A percentile compares a stretch with the other conserved stretches of the same genome.
These are phyloP conservation scores for Leccinum uliginosum DNA, from an alignment of 768 basidiomycete species.

Conservation along the genomic window DNA sequence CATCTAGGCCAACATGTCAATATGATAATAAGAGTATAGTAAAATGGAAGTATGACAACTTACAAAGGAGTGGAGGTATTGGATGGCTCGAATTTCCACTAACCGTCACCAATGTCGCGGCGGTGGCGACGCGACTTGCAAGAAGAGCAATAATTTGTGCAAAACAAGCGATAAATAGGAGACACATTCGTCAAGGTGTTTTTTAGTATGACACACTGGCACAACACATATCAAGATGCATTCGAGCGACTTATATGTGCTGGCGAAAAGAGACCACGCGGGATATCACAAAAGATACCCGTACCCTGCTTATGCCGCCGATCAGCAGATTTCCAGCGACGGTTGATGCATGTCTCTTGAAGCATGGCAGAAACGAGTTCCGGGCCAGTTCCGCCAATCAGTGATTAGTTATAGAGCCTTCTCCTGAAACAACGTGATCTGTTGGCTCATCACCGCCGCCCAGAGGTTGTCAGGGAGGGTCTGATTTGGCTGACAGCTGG, in stretches of 20 bases:
- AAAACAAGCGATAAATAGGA: not conserved
- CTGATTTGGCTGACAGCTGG: not conserved
- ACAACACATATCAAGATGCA: not conserved
- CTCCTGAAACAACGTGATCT: not conserved
- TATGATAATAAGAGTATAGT: not conserved
- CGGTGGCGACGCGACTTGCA: not conserved
- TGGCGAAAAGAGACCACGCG: not conserved
- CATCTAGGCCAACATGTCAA: conserved; percentile 31
- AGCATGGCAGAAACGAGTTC: not conserved
- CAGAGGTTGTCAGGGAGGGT: not conserved
- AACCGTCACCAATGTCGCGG: conserved; percentile 32
- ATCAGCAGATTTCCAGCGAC: not conserved
- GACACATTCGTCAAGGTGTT: not conserved
- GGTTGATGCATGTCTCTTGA: not conserved
- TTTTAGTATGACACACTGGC: not conserved
- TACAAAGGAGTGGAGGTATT: conserved; percentile 50
- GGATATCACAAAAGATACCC: not conserved
- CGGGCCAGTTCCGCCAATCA: not conserved
- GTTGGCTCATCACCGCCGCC: not conserved
- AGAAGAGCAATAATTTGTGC: not conserved
- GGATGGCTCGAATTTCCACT: conserved; percentile 46
- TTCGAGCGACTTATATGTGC: not conserved
- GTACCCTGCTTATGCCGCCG: not conserved
- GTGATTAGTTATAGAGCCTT: not conserved
- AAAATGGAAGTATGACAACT: conserved; percentile 14